Conservation (phyloP, 805 yeast genomes). For the Teunomyces panamensis region DNA sequence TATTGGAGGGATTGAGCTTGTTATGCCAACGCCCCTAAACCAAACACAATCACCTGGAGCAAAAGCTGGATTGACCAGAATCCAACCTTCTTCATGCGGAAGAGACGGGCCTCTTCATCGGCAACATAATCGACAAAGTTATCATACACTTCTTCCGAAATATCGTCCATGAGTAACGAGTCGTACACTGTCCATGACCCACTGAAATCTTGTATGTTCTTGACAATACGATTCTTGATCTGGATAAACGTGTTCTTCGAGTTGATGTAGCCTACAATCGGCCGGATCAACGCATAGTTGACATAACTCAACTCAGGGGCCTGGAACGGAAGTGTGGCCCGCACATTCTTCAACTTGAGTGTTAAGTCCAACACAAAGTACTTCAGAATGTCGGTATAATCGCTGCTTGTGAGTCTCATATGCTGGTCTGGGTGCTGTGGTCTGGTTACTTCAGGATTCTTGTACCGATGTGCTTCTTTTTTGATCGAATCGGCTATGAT, state of each 20-base stretch:
- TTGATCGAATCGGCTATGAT: conserved; percentile 47
- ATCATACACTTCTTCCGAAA: conserved; percentile 84
- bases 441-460: conserved; percentile 28
- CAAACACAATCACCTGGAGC: conserved; percentile 77
- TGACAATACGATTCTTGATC: conserved; percentile 75
- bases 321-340: conserved; percentile 86
- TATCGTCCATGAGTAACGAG: conserved; percentile 84
- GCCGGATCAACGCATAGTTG: conserved; percentile 87
- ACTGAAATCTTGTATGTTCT: conserved; percentile 77
- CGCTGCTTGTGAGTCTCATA: conserved; percentile 23
- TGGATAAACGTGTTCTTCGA: conserved; percentile 88
- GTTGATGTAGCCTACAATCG: conserved; percentile 94
- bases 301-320: conserved; percentile 86
- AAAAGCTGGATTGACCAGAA: conserved; percentile 89
- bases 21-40: conserved; percentile 59
- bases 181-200: conserved; percentile 98
- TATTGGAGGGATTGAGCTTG: not conserved
- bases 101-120: conserved; percentile 74
- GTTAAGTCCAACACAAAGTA: conserved; percentile 77
- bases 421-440: conserved; percentile 28
- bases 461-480: conserved; percentile 46
- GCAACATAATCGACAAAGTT: conserved; percentile 86
- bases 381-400: conserved; percentile 40
- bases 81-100: conserved; percentile 78
- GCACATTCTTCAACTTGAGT: conserved; percentile 75